A percentile compares a stretch with the other conserved stretches of the same genome.
phyloP scores from a whole-genome alignment of 805 yeast species.

The Starmerella lactis-condensi region DNA sequence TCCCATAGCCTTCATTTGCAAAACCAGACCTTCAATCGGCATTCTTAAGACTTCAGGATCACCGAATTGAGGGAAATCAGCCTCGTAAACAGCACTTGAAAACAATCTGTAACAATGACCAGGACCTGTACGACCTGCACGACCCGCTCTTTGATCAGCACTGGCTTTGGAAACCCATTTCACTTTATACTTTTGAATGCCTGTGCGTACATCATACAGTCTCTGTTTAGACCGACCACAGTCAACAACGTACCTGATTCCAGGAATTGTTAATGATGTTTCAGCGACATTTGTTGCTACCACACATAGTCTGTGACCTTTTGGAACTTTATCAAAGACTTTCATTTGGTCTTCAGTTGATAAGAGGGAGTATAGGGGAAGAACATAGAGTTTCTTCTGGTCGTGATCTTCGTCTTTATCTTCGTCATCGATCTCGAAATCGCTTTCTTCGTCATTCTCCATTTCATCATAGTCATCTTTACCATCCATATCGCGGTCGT shows the following conservation, averaged over 20 bases:
- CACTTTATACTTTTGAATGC: slow-evolving; percentile 81
- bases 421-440: slow-evolving; percentile 33
- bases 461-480: slow-evolving; percentile 21
- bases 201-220: slow-evolving; percentile 58
- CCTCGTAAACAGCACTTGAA: slow-evolving; percentile 85
- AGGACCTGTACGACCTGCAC: slow-evolving; percentile 98
- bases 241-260: slow-evolving; percentile 84
- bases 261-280: slow-evolving; percentile 91
- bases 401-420: slow-evolving; percentile 33
- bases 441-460: slow-evolving; percentile 25
- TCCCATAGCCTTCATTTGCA: slow-evolving; percentile 94
- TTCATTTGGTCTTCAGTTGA: slow-evolving; percentile 94
- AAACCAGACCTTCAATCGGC: slow-evolving; percentile 93
- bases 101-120: slow-evolving; percentile 88
- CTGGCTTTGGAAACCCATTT: slow-evolving; percentile 91
- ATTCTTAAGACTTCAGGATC: slow-evolving; percentile 79
- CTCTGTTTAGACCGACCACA: slow-evolving; percentile 89
- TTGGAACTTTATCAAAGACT: slow-evolving; percentile 72
- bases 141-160: slow-evolving; percentile 85
- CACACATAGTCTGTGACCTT: slow-evolving; percentile 69
- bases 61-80: slow-evolving; percentile 64
- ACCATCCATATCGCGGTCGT: slow-evolving; percentile 24
- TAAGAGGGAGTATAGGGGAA: slow-evolving; percentile 78
- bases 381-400: slow-evolving; percentile 59
- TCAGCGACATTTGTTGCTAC: slow-evolving; percentile 97